A percentile compares a stretch with the other conserved stretches of the same genome.
These are phyloP conservation scores for Debaryomyces fabryi DNA, from an alignment of 1,139 yeast species.

Conservation along the genomic window DNA sequence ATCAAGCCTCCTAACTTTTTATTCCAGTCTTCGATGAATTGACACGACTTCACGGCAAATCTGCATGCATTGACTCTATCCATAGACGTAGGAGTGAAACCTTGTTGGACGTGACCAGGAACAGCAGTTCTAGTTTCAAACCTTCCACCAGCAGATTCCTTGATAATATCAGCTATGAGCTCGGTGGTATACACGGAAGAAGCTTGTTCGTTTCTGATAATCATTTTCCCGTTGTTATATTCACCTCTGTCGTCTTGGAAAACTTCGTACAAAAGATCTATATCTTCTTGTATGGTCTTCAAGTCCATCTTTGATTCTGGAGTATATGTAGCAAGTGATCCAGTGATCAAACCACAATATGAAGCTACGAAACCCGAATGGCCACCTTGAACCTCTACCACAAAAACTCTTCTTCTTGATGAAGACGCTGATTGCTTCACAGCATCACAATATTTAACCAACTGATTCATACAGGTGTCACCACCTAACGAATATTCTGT, in stretches of 20 bases:
- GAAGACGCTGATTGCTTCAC: constrained; percentile 95
- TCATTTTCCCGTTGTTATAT: constrained; percentile 74
- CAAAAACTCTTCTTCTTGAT: constrained; percentile 91
- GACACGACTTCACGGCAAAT: constrained; percentile 69
- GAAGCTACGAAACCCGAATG: constrained; percentile 93
- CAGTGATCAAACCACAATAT: constrained; percentile 83
- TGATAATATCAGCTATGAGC: constrained; percentile 67
- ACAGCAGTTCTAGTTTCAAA: constrained; percentile 78
- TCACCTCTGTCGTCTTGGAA: constrained; percentile 80
- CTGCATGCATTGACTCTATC: constrained; percentile 74
- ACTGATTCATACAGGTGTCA: constrained; percentile 90
- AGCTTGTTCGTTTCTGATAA: constrained; percentile 70
- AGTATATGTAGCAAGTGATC: constrained; percentile 90
- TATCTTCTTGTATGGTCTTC: constrained; percentile 74
- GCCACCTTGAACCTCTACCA: constrained; percentile 97
- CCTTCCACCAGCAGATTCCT: constrained; percentile 64
- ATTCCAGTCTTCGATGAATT: constrained; percentile 59
- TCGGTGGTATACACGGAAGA: constrained; percentile 68
- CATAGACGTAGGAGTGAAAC: constrained; percentile 76
- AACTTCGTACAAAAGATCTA: constrained; percentile 65
- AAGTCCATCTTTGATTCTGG: constrained; percentile 87
- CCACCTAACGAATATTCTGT: constrained; percentile 93
- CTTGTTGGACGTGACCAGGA: constrained; percentile 87
- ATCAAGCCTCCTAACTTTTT: constrained; percentile 6
- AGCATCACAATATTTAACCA: constrained; percentile 91